These are phyloP conservation scores for Kazachstania martiniae DNA, from an alignment of 805 yeast genomes.

Conservation along the genomic window DNA sequence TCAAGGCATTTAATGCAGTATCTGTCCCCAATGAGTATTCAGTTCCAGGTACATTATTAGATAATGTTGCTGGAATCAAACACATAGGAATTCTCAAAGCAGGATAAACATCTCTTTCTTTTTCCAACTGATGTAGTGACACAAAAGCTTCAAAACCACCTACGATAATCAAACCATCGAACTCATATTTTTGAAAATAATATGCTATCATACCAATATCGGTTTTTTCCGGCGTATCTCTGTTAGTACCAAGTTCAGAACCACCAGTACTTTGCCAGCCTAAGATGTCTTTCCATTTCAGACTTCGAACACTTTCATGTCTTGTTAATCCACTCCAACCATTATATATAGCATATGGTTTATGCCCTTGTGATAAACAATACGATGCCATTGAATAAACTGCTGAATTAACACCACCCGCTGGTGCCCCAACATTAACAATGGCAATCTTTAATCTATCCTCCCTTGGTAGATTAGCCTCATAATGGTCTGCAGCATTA, in stretches of 20 bases:
- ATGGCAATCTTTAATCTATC: constrained; percentile 56
- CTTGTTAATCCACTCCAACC: constrained; percentile 65
- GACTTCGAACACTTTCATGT: constrained; percentile 47
- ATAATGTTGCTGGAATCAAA: constrained; percentile 67
- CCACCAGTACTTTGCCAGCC: constrained; percentile 72
- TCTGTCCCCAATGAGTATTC: constrained; percentile 70
- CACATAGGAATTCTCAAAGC: constrained; percentile 70
- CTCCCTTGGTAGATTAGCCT: constrained; percentile 43
- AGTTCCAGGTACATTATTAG: constrained; percentile 75
- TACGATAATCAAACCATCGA: constrained; percentile 62
- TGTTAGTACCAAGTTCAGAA: constrained; percentile 72
- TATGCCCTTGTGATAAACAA: constrained; percentile 68
- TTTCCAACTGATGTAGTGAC: constrained; percentile 57
- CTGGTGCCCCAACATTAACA: constrained; percentile 71
- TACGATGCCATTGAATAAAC: constrained; percentile 63
- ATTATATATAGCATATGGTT: constrained; percentile 57
- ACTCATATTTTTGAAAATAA: constrained; percentile 53
- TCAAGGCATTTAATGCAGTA: constrained; percentile 61
- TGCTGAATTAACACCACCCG: constrained; percentile 72
- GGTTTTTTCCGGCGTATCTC: constrained; percentile 53
- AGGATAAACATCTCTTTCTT: constrained; percentile 51
- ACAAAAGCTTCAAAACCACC: constrained; percentile 79
- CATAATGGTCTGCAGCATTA: constrained; percentile 56
- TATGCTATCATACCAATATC: constrained; percentile 65
- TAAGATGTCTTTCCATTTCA: constrained; percentile 60